Base-by-base conservation (phyloP, 495 filamentous ascomycete species). In the Hypoxylon subgilvum region DNA sequence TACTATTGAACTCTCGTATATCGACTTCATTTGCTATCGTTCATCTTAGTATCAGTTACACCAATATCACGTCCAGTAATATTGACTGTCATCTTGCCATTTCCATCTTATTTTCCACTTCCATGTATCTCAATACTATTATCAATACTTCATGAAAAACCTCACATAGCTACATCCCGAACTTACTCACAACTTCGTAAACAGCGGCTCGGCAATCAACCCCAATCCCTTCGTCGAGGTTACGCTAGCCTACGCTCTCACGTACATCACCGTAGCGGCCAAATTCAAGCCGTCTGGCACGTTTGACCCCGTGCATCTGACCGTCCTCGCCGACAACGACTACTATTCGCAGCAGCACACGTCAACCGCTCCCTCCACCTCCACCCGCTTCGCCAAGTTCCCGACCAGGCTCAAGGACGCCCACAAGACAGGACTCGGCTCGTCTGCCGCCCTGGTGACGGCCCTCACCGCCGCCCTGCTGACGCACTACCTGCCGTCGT, bases 381-480 rank as follows among this genome's bases (percentile, higher is more conserved):
- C 51, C 12, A 61, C 66, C 18, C 84, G 82, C 50, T 98, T 98
- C 76, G 80, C 82, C 45, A 79, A 87, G 61, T 96, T 96, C 76
- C 79, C 82, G 31, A 87, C 91, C 25, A 84, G 87, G 14, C 82
- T 98, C 7, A 68, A 75, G 34, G 79, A 84, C 63, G 92, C 95
- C 10, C 89, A 97, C 79, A 98, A 98, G 77, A 97, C 95, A 1
- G 94, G 94, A 6, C 85, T 98, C 28, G 94, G 94, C 45, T 97
- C 94, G 31, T 97, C 92, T 3, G 94, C 94, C 6, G 94, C 94
- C 2, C 80, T 98, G 23, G 92, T 96, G 31, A 97, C 94, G n/a
- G 80, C 93, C 23, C 83, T 97, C 36, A 90, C 90, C 7, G 90
- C 87, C 14, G 83, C 90, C 2, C 72, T 97, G 22, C 85, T 97